Evolutionary conservation across 1,139 yeast genomes (phyloP), one percentile per base, ranked within the genome.

Genomic region (Ogataea hybrid): DNA sequence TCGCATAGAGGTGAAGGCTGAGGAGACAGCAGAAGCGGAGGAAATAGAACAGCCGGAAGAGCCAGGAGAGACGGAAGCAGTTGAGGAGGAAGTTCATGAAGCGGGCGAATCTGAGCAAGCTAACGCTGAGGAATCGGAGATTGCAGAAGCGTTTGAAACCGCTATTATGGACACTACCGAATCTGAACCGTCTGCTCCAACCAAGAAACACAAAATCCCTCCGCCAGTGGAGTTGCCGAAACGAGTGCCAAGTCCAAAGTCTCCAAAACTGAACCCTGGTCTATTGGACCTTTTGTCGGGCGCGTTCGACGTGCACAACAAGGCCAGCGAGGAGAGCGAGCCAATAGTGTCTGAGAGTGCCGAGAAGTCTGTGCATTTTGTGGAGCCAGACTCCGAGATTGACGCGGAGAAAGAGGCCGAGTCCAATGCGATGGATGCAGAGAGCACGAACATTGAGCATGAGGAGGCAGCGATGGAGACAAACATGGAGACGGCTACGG

Each of bases 271-370:
- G 15, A 43, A 45, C 28, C 46, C 52, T 3, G 46, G 47, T 14
- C 37, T 57, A 7, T 39, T 53, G 2, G 53, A 44, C 14, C 25
- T 57, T 10, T 41, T 57, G 14, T 39, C 43, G 28, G 49, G 53
- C 6, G 56, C 62, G 2, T 50, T 57, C n/a, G 43, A 23, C 12
- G 31, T 47, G 4, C 58, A 57, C 28, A 53, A 54, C 14, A 23
- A 25, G 27, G 38, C 52, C 4, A 46, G 46, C n/a, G 30, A 41
- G 25, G 47, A 33, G 5, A 32, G 23, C 10, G 41, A 30, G 27
- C 12, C 11, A n/a, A 23, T 5, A 12, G 29, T 11, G 2, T 5
- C 29, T 3, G 29, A 27, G 17, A 12, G 14, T 18, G 18, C 16
- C 10, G 27, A 40, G 28, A 32, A 28, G 25, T 28, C 38, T 20